phyloP scores from a whole-genome alignment of 176 grass and related monocot genomes.

The Hsuehochloa calcarea region DNA sequence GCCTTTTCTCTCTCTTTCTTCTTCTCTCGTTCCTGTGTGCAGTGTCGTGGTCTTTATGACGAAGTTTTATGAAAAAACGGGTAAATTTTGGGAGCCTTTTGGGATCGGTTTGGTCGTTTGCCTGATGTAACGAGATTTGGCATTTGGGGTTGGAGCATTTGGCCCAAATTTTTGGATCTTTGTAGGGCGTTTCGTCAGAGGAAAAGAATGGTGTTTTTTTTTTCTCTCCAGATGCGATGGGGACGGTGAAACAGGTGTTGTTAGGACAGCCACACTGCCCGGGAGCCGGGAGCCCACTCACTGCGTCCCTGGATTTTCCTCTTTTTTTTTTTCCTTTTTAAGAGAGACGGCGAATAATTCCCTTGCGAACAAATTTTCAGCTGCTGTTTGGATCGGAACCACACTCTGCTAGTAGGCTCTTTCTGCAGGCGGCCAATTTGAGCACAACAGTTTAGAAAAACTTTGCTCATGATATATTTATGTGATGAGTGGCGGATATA shows the following conservation, averaged over 20 bases:
- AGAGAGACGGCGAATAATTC: neutral
- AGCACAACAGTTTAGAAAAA: no score
- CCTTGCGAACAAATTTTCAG: no score
- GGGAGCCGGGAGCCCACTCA: neutral
- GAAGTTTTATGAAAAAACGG: neutral
- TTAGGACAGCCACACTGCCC: neutral
- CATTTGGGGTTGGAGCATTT: slow-evolving; percentile 12
- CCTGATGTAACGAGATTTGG: slow-evolving; percentile 26
- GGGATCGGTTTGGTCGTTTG: slow-evolving; percentile 30
- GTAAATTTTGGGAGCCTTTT: neutral
- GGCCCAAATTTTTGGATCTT: slow-evolving; percentile 16
- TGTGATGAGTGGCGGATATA: no score
- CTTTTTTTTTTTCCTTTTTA: neutral
- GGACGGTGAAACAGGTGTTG: neutral
- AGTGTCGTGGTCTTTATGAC: neutral
- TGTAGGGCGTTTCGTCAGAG: neutral
- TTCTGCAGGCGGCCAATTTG: no score
- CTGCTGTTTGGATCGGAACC: no score
- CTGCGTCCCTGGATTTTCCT: neutral
- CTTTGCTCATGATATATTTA: no score
- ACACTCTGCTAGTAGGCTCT: neutral
- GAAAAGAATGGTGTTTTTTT: slow-evolving; percentile 7
- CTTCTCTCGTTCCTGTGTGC: neutral
- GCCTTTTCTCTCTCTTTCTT: neutral
- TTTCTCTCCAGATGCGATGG: neutral